Percentiles rank a stretch among this genome's conserved stretches.
phyloP scores from a whole-genome alignment of 345 rosid species.

The Sisymbrium irio region DNA sequence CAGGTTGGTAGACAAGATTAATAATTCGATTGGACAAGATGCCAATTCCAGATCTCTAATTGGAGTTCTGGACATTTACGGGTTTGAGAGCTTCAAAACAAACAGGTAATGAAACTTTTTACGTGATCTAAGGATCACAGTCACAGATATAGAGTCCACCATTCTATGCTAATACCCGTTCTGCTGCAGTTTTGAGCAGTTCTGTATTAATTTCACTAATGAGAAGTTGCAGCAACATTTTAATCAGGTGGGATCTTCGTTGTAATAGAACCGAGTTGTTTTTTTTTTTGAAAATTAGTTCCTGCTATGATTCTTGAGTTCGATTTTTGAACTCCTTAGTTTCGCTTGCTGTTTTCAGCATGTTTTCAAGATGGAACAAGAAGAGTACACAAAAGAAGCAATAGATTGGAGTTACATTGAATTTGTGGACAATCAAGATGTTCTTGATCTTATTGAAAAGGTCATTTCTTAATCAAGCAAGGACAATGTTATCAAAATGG shows the following conservation, averaged over 20 bases:
- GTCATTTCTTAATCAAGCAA: neutral
- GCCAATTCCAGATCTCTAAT: neutral
- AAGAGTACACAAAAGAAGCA: constrained; percentile 8
- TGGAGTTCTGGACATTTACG: constrained; percentile 14
- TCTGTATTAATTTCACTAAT: constrained; percentile 15
- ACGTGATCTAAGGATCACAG: neutral
- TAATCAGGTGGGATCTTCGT: neutral
- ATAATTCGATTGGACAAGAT: constrained; percentile 2
- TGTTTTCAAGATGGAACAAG: constrained; percentile 15
- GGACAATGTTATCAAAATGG: neutral
- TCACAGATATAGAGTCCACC: neutral
- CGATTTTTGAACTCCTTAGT: neutral
- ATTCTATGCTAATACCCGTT: neutral
- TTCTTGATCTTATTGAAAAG: constrained; percentile 11
- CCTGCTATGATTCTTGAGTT: neutral
- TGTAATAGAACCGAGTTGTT: neutral
- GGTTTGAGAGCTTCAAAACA: constrained; percentile 2
- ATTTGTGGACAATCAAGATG: constrained; percentile 7
- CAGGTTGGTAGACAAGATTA: constrained; percentile 1
- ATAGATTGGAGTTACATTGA: constrained; percentile 20
- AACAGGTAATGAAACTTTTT: neutral
- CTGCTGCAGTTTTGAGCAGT: constrained; percentile 7
- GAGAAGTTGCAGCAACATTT: constrained; percentile 18
- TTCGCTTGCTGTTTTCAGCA: neutral
- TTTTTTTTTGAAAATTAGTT: neutral